Evolutionary conservation across 305 asterid genomes (phyloP), one percentile per base, ranked within the genome.

Genomic region (Withania somnifera): DNA sequence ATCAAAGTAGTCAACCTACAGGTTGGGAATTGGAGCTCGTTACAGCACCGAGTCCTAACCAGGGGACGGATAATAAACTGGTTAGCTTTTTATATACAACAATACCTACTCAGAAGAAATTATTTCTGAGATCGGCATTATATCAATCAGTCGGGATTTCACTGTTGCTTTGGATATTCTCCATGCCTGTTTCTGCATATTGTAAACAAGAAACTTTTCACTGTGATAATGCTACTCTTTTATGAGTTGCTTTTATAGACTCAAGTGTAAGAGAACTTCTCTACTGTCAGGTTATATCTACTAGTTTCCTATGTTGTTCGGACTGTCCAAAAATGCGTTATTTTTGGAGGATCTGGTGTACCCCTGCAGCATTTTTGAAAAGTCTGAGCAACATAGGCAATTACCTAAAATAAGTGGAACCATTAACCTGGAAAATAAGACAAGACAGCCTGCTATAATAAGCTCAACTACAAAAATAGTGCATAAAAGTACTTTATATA

Each of bases 1-100:
- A 89, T 53, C 53, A 30, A 22, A 79, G 88, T 13, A 85, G 82
- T 81, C 85, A 89, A 86, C 84, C 90, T 38, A 82, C 88, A 67
- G 78, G 91, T 81, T 91, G 94, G 97, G 96, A 94, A 83, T 92
- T 89, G 84, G 93, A 90, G 67, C 92, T 92, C 68, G 88, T 88
- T 81, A 82, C 90, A 30, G 69, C 85, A 68, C 63, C 91, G 79
- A 56, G 63, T 82, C 76, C 91, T 11, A 66, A 73, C 24, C 56
- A 82, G 11, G 82, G 61, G 51, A 24, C 87, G 14, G 81, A 78
- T 57, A 88, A 68, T 84, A 86, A 88, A 85, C 88, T 88, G 86
- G 83, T 68, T 36, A 79, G 77, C 75, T 81, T 68, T 67, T 75
- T 34, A 54, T 63, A 6, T 51, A 66, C 24, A 67, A 7, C 20